Conservation (phyloP, 2,329 filamentous ascomycete species). For the Colletotrichum shisoi region DNA sequence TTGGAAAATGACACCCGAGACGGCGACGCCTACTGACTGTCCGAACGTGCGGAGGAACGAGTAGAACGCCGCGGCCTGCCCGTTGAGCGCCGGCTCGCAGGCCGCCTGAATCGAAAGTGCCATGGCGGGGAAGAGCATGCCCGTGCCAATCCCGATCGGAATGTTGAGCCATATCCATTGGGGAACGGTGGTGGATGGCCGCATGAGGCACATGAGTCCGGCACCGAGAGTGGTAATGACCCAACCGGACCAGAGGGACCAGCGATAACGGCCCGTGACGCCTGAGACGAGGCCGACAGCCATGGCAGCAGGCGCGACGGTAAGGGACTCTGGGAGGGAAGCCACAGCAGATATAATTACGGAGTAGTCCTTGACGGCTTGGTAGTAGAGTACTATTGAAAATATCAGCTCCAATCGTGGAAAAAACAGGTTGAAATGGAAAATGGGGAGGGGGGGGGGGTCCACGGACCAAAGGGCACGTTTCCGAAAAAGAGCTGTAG, state of each 20-base stretch:
- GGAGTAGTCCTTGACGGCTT: constrained; percentile 61
- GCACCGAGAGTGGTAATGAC: constrained; percentile 63
- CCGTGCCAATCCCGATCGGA: constrained; percentile 67
- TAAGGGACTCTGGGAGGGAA: constrained; percentile 67
- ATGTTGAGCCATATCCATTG: constrained; percentile 69
- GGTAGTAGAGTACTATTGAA: constrained; percentile 54
- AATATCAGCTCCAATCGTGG: constrained; percentile 44
- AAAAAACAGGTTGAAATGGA: constrained; percentile 32
- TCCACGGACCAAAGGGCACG: background rate
- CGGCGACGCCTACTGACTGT: constrained; percentile 70
- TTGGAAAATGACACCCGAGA: constrained; percentile 74
- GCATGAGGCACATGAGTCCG: constrained; percentile 62
- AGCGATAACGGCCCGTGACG: constrained; percentile 66
- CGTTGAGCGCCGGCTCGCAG: constrained; percentile 53
- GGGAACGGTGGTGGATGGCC: constrained; percentile 57
- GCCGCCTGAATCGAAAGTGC: constrained; percentile 70
- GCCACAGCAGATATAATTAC: constrained; percentile 64
- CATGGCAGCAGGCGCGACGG: constrained; percentile 68
- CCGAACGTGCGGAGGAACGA: constrained; percentile 72
- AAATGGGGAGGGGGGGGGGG: constrained; percentile 26
- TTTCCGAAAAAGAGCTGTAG: background rate
- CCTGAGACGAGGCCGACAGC: constrained; percentile 63
- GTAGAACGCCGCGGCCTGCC: constrained; percentile 70
- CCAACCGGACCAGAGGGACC: constrained; percentile 70
- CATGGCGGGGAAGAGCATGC: constrained; percentile 71